A percentile compares a stretch with the other conserved stretches of the same genome.
These are phyloP conservation scores for Capsicum rhomboideum DNA, from an alignment of 257 asterid genomes.

Conservation along the genomic window DNA sequence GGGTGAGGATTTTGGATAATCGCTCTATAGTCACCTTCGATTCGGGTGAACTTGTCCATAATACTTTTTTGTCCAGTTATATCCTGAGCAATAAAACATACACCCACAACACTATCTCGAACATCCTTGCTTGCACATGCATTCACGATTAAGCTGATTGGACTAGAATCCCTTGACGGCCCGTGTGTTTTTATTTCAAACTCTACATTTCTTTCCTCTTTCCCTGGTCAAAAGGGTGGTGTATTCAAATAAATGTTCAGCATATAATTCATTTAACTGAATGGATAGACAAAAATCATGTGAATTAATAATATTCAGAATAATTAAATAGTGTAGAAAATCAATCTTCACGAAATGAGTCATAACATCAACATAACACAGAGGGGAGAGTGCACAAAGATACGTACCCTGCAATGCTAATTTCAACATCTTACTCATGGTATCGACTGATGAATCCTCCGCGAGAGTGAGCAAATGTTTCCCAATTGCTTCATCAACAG, in stretches of 20 bases:
- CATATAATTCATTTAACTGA: background rate
- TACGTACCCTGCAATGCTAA: slow-evolving; percentile 66
- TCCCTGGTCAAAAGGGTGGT: slow-evolving; percentile 34
- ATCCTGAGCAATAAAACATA: slow-evolving; percentile 90
- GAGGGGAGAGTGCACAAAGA: background rate
- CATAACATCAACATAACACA: background rate
- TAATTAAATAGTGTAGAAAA: background rate
- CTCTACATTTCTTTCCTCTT: slow-evolving; percentile 74
- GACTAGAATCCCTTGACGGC: slow-evolving; percentile 45
- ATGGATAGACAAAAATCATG: background rate
- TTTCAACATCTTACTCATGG: slow-evolving; percentile 63
- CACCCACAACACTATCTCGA: slow-evolving; percentile 76
- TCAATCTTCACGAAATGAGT: background rate
- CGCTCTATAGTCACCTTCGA: slow-evolving; percentile 86
- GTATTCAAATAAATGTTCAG: background rate
- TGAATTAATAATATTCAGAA: background rate
- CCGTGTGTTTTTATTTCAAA: slow-evolving; percentile 79
- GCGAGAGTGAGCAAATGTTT: slow-evolving; percentile 64
- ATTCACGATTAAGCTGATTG: slow-evolving; percentile 71
- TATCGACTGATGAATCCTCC: slow-evolving; percentile 68
- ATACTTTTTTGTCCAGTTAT: slow-evolving; percentile 75
- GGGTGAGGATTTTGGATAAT: slow-evolving; percentile 88
- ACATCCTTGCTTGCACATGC: slow-evolving; percentile 94
- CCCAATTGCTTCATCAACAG: slow-evolving; percentile 78
- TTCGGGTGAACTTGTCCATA: slow-evolving; percentile 91